Conservation (phyloP, 805 yeast genomes). For the Candida taoyuanica region DNA sequence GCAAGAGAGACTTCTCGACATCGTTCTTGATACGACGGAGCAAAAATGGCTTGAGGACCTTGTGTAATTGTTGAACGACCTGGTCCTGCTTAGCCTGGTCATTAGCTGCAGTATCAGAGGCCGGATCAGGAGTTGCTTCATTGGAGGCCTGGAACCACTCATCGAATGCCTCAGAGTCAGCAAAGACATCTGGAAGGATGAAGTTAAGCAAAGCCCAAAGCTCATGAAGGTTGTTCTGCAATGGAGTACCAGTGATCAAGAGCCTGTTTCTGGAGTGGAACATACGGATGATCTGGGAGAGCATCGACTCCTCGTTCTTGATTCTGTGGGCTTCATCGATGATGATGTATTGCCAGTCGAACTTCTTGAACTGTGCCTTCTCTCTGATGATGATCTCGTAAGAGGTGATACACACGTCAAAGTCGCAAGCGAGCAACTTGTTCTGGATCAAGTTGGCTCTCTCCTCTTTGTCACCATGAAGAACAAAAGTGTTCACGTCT, state of each 20-base stretch:
- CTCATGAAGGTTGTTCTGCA: conserved; percentile 76
- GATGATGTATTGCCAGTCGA: conserved; percentile 71
- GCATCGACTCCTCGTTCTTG: conserved; percentile 56
- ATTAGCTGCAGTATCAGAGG: conserved; percentile 35
- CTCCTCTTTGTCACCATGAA: conserved; percentile 72
- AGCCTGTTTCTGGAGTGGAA: conserved; percentile 67
- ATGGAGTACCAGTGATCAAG: conserved; percentile 77
- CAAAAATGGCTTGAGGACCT: conserved; percentile 70
- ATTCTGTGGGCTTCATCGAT: conserved; percentile 84
- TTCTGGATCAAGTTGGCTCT: conserved; percentile 51
- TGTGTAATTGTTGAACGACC: conserved; percentile 65
- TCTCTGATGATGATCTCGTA: conserved; percentile 77
- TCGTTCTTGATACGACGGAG: conserved; percentile 74
- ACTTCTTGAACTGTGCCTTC: conserved; percentile 59
- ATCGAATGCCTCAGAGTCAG: conserved; percentile 69
- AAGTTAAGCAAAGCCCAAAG: conserved; percentile 78
- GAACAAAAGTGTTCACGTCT: conserved; percentile 61
- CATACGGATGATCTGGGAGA: conserved; percentile 70
- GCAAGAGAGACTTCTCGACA: conserved; percentile 74
- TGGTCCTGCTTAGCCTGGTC: conserved; percentile 37
- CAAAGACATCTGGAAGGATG: conserved; percentile 72
- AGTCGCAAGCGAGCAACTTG: conserved; percentile 51
- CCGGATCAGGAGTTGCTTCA: conserved; percentile 27
- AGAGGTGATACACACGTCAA: conserved; percentile 59
- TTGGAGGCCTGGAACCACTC: conserved; percentile 54